Conservation (phyloP, 2,329 filamentous ascomycete species). For the Aspergillus ustus region DNA sequence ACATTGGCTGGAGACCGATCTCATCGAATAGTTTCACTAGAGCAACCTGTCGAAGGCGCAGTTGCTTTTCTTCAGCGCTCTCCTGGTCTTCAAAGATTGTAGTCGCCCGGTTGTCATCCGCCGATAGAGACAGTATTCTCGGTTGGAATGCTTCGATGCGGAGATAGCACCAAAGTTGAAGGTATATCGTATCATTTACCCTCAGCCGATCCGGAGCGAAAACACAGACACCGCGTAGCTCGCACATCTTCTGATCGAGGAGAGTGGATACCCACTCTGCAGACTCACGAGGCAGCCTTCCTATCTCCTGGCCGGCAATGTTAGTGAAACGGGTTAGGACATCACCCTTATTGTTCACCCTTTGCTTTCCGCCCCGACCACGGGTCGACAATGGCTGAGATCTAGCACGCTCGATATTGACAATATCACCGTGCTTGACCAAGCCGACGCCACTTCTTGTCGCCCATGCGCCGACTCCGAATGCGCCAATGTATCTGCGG, state of each 20-base stretch:
- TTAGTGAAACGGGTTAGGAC: constrained; percentile 92
- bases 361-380: constrained; percentile 51
- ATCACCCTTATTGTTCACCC: constrained; percentile 70
- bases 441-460: constrained; percentile 79
- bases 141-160: constrained; percentile 74
- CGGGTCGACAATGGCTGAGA: constrained; percentile 62
- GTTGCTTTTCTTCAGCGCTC: constrained; percentile 78
- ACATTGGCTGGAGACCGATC: constrained; percentile 78
- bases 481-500: constrained; percentile 82
- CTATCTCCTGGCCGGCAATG: constrained; percentile 76
- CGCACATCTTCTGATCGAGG: constrained; percentile 87
- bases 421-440: constrained; percentile 78
- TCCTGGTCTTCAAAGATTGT: constrained; percentile 84
- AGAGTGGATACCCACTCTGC: constrained; percentile 91
- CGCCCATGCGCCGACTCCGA: constrained; percentile 90
- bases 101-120: constrained; percentile 71
- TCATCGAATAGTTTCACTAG: constrained; percentile 89
- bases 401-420: constrained; percentile 85
- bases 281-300: constrained; percentile 81
- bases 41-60: constrained; percentile 83
- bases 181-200: constrained; percentile 91
- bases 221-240: constrained; percentile 84
- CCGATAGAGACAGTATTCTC: constrained; percentile 54
- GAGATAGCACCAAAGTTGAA: constrained; percentile 82
- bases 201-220: constrained; percentile 83